phyloP scores from a whole-genome alignment of 2,329 filamentous ascomycete species.

The Diaporthe sp. region DNA sequence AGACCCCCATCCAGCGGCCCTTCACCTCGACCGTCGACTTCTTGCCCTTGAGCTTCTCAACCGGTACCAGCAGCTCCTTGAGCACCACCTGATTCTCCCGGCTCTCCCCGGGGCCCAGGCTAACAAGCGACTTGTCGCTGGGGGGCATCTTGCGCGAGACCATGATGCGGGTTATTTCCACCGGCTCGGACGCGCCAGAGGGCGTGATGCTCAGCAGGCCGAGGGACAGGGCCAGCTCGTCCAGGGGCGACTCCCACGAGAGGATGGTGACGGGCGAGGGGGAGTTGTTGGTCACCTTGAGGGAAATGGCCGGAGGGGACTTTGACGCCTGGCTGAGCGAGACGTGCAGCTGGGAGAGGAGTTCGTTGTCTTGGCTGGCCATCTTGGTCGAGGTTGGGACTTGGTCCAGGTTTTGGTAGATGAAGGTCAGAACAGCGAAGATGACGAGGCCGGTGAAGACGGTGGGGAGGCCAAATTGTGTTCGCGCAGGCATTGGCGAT shows the following conservation, averaged over 20 bases:
- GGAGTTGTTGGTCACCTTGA: constrained; percentile 58
- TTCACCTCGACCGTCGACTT: constrained; percentile 52
- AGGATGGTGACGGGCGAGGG: constrained; percentile 57
- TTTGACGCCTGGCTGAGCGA: constrained; percentile 27
- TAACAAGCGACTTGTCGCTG: constrained; percentile 53
- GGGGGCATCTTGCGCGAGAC: constrained; percentile 59
- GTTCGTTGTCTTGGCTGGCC: constrained; percentile 5
- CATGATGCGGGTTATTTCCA: constrained; percentile 55
- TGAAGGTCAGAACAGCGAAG: constrained; percentile 4
- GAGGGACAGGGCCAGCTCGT: constrained; percentile 56
- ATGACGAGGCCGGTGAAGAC: constrained; percentile 15
- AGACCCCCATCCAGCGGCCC: constrained; percentile 57
- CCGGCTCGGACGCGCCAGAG: constrained; percentile 49
- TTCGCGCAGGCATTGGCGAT: constrained; percentile 22
- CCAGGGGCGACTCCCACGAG: constrained; percentile 61
- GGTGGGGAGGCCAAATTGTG: constrained; percentile 7
- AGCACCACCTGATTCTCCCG: constrained; percentile 53
- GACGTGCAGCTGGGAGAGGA: constrained; percentile 25
- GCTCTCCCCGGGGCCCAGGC: constrained; percentile 55
- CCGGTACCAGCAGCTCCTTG: constrained; percentile 53
- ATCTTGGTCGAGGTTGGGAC: constrained; percentile 7
- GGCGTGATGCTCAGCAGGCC: constrained; percentile 58
- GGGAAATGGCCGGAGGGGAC: constrained; percentile 49
- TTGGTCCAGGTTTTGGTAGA: constrained; percentile 3
- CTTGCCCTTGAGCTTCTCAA: constrained; percentile 48